Conservation (phyloP, 2,329 filamentous ascomycete genomes). For the Teratosphaeria destructans region DNA sequence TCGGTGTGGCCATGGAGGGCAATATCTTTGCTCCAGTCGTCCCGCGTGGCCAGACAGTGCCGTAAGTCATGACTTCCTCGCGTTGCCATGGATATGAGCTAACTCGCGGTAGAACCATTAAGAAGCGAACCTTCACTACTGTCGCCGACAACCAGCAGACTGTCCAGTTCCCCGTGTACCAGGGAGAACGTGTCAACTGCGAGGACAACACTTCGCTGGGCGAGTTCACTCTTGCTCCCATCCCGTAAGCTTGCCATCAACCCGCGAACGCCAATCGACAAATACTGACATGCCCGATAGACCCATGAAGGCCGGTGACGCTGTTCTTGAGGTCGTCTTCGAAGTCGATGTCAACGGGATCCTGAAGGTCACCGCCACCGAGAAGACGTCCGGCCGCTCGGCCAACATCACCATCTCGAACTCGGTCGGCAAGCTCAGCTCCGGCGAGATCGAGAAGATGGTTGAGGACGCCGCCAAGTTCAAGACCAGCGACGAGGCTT, state of each 20-base stretch:
- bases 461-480: slow-evolving; percentile 95
- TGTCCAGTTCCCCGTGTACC: slow-evolving; percentile 54
- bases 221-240: slow-evolving; percentile 86
- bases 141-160: slow-evolving; percentile 47
- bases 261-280: neutral
- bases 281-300: slow-evolving; percentile 40
- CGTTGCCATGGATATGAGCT: neutral
- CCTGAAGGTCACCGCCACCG: slow-evolving; percentile 95
- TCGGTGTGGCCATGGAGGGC: slow-evolving; percentile 99
- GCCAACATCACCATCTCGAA: slow-evolving; percentile 99
- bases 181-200: slow-evolving; percentile 86
- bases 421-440: slow-evolving; percentile 96
- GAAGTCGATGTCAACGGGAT: slow-evolving; percentile 98
- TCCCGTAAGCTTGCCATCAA: slow-evolving; percentile 4
- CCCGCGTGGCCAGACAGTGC: slow-evolving; percentile 42
- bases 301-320: slow-evolving; percentile 84
- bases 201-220: slow-evolving; percentile 96
- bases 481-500: slow-evolving; percentile 95
- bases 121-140: slow-evolving; percentile 65
- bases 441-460: slow-evolving; percentile 93
- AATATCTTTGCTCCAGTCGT: slow-evolving; percentile 98
- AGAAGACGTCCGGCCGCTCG: slow-evolving; percentile 95
- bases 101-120: slow-evolving; percentile 1
- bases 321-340: slow-evolving; percentile 94
- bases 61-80: slow-evolving; percentile 2